phyloP scores from a whole-genome alignment of 139 green algal genomes.

The Volvox africanus region DNA sequence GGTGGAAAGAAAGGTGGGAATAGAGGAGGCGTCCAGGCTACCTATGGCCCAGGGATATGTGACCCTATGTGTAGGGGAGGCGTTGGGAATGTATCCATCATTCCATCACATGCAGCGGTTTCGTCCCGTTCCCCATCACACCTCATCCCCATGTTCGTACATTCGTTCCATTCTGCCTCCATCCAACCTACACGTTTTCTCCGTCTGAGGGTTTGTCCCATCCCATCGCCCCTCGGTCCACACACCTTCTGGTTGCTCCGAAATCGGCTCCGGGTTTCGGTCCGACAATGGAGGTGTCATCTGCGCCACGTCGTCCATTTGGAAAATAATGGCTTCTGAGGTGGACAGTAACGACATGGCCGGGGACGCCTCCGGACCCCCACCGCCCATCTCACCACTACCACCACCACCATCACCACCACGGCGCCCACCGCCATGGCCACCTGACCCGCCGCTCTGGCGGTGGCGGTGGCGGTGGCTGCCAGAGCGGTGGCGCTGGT shows the following conservation, averaged over 20 bases:
- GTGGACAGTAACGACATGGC: slow-evolving; percentile 17
- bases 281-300: background rate
- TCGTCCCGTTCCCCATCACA: too few species aligned
- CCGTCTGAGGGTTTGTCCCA: too few species aligned
- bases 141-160: too few species aligned
- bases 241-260: slow-evolving; percentile 41
- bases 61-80: too few species aligned
- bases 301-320: slow-evolving; percentile 38
- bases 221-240: too few species aligned
- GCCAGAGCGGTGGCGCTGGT: background rate
- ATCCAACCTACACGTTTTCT: too few species aligned
- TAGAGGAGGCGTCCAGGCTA: too few species aligned
- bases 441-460: background rate
- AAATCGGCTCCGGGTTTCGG: slow-evolving; percentile 18
- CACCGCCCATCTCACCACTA: background rate
- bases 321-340: slow-evolving; percentile 24
- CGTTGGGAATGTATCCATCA: too few species aligned
- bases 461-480: background rate
- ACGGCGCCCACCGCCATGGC: background rate
- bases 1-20: too few species aligned
- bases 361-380: background rate
- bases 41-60: too few species aligned
- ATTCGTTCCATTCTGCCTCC: too few species aligned
- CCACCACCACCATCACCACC: background rate
- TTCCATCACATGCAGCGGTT: too few species aligned